phyloP scores from a whole-genome alignment of 768 basidiomycete species.

The Pleurotus salmoneostramineus region DNA sequence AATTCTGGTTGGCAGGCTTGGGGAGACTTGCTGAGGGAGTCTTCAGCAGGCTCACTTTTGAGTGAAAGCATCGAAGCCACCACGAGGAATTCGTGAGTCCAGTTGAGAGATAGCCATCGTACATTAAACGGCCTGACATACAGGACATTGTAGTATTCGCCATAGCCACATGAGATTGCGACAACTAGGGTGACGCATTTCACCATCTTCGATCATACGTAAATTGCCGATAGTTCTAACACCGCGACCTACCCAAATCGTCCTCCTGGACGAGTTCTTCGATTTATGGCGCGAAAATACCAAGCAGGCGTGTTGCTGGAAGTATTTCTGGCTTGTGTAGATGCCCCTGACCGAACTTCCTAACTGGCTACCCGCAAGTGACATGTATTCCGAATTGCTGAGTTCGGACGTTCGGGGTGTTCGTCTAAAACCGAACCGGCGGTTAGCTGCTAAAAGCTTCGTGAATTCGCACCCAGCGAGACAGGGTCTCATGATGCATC shows the following conservation, averaged over 20 bases:
- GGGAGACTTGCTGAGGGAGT: conserved; percentile 9
- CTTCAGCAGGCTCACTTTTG: conserved; percentile 6
- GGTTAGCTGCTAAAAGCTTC: neutral
- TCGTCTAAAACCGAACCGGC: neutral
- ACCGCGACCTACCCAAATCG: neutral
- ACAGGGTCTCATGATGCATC: neutral
- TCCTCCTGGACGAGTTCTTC: neutral
- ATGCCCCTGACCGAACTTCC: neutral
- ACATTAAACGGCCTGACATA: neutral
- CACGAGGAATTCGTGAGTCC: neutral
- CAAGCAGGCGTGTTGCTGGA: neutral
- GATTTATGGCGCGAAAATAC: neutral
- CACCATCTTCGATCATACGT: neutral
- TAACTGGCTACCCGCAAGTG: neutral
- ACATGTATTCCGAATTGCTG: neutral
- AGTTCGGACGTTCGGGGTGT: neutral
- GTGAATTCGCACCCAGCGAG: neutral
- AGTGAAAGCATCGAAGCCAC: conserved; percentile 1
- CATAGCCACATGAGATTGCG: neutral
- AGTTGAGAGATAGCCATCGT: neutral
- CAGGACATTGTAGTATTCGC: neutral
- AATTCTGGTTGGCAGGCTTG: conserved; percentile 25
- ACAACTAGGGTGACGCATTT: neutral
- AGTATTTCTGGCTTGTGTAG: neutral
- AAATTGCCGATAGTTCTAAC: neutral